phyloP scores from a whole-genome alignment of 306 rosid species.

The Malus sieversii region DNA sequence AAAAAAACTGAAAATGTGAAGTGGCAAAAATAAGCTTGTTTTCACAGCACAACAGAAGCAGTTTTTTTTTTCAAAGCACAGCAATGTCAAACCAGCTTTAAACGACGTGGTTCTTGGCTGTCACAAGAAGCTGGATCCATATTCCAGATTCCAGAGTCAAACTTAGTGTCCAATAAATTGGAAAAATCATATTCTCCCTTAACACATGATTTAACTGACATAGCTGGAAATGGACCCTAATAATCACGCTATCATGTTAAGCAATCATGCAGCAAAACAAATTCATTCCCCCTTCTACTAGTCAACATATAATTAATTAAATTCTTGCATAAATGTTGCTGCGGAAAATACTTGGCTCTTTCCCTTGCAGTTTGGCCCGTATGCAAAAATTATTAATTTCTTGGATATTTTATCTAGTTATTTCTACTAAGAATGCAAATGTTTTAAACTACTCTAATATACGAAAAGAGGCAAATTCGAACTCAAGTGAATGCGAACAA shows the following conservation, averaged over 20 bases:
- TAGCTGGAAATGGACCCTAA: neutral
- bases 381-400: no score
- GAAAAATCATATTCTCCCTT: neutral
- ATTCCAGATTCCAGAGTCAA: neutral
- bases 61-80: no score
- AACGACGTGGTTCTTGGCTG: neutral
- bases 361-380: no score
- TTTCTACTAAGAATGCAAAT: neutral
- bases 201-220: neutral
- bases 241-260: neutral
- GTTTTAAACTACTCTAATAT: neutral
- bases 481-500: neutral
- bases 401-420: no score
- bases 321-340: neutral
- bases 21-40: no score
- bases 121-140: neutral
- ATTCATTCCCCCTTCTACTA: neutral
- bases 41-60: no score
- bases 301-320: neutral
- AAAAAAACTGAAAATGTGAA: no score
- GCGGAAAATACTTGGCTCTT: no score
- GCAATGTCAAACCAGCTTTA: neutral
- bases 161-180: neutral
- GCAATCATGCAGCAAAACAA: neutral
- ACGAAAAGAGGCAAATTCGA: accelerated